A percentile compares a stretch with the other conserved stretches of the same genome.
phyloP scores from a whole-genome alignment of 2,329 filamentous ascomycete species.

The Alternaria ventricosa region DNA sequence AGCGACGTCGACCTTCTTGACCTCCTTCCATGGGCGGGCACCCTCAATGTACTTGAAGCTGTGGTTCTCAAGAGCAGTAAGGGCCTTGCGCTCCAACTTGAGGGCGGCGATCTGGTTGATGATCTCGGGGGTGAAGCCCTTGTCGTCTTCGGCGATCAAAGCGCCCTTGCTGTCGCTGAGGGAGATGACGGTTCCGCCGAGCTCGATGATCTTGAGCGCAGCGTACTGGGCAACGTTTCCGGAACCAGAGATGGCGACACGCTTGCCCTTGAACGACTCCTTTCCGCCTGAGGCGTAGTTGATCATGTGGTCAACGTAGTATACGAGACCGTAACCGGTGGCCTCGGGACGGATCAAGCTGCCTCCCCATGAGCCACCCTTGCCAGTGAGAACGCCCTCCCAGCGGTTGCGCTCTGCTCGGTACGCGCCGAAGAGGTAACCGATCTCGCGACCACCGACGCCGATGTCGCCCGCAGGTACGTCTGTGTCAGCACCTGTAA shows the following conservation, averaged over 20 bases:
- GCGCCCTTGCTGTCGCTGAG: constrained; percentile 91
- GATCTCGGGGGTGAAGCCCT: constrained; percentile 78
- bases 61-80: constrained; percentile 73
- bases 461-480: constrained; percentile 98
- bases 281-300: constrained; percentile 78
- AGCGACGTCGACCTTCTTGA: constrained; percentile 86
- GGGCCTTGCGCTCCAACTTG: constrained; percentile 85
- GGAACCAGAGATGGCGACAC: constrained; percentile 92
- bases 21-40: constrained; percentile 88
- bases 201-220: constrained; percentile 93
- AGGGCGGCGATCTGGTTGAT: constrained; percentile 79
- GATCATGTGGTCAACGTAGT: constrained; percentile 65
- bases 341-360: constrained; percentile 94
- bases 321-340: constrained; percentile 94
- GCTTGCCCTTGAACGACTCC: constrained; percentile 87
- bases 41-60: constrained; percentile 87
- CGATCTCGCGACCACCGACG: constrained; percentile 89
- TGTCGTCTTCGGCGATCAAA: constrained; percentile 74
- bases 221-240: constrained; percentile 99
- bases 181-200: constrained; percentile 89
- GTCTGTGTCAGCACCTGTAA: constrained; percentile 79
- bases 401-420: constrained; percentile 86
- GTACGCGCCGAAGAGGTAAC: constrained; percentile 94
- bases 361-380: constrained; percentile 92
- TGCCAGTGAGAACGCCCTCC: constrained; percentile 96